Evolutionary conservation across 164 flowering plant genomes (phyloP), one percentile per base, ranked within the genome.

Genomic region (Brasenia schreberi): DNA sequence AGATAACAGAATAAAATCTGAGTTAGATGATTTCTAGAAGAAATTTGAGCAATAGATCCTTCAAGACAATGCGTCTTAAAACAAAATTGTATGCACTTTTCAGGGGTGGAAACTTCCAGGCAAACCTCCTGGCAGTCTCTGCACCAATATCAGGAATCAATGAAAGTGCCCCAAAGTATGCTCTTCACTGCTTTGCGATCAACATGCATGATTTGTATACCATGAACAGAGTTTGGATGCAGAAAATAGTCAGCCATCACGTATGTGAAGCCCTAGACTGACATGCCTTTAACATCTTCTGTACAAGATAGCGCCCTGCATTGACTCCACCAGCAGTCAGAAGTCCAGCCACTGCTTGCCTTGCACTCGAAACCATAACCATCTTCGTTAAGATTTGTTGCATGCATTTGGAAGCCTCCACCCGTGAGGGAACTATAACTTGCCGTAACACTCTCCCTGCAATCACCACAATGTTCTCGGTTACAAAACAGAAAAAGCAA

Each of bases 301-400:
- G 78, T n/a, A 79, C 73, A 68, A 89, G 78, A 79, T 91, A 94
- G 63, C 77, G 76, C 18, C 75, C 72, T 56, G 87, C 87, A 69
- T 83, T 82, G 63, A 83, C 69, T 58, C 83, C 87, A 19, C 99
- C 99, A 60, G 67, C 83, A 9, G 89, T 78, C 56, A 94, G 44
- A 18, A 94, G 65, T 67, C 98, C 97, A 65, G 97, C 85, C 43
- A 91, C 78, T 3, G 97, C 96, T 71, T 91, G 98, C 77, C 97
- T 80, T 53, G 83, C 78, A 73, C 98, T 94, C 27, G 98, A 94
- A 66, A 79, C 80, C 93, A 84, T 81, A 17, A 94, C 97, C 18
- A 49, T 80, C 63, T 84, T 85, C 63, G 87, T 79, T 70, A 94
- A 53, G 42, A 79, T 78, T 73, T 77, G 85, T 72, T 69, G 81